These are phyloP conservation scores for Williopsis jadinii DNA, from an alignment of 1,139 yeast species.

Conservation along the genomic window DNA sequence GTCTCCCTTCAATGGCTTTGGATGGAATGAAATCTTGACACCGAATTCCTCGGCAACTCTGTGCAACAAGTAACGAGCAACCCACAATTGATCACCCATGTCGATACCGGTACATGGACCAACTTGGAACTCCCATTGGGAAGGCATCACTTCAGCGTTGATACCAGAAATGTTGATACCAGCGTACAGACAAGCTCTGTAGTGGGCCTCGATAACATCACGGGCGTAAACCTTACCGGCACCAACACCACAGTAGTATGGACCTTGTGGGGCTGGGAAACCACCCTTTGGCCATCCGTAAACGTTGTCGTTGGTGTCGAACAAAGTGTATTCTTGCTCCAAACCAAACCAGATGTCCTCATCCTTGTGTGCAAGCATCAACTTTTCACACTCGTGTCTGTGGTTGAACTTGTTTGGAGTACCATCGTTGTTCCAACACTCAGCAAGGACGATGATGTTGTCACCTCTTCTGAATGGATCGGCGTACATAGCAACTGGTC, in stretches of 20 bases:
- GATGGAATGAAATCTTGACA: constrained; percentile 97
- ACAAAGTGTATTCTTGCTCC: constrained; percentile 96
- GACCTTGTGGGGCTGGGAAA: constrained; percentile 99
- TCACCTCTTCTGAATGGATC: constrained; percentile 99
- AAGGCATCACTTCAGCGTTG: constrained; percentile 99
- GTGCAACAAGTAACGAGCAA: constrained; percentile 86
- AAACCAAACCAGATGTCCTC: constrained; percentile 95
- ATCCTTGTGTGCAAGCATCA: constrained; percentile 85
- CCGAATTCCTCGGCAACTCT: constrained; percentile 99
- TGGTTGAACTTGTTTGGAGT: constrained; percentile 98
- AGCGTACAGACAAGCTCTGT: constrained; percentile 93
- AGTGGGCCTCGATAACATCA: constrained; percentile 98
- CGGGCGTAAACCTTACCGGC: constrained; percentile 97
- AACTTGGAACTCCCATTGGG: constrained; percentile 99
- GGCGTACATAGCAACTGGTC: constrained; percentile 90
- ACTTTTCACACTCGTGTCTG: constrained; percentile 95
- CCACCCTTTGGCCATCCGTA: constrained; percentile 99
- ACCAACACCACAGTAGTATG: constrained; percentile 99
- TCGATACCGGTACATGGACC: constrained; percentile 94
- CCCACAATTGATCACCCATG: constrained; percentile 98
- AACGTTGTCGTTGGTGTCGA: constrained; percentile 83
- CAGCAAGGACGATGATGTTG: constrained; percentile 89
- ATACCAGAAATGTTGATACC: constrained; percentile 91
- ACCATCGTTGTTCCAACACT: constrained; percentile 98
- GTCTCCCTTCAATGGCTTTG: constrained; percentile 97